Conservation (phyloP, 129 eudicot genomes). For the Apium graveolens region DNA sequence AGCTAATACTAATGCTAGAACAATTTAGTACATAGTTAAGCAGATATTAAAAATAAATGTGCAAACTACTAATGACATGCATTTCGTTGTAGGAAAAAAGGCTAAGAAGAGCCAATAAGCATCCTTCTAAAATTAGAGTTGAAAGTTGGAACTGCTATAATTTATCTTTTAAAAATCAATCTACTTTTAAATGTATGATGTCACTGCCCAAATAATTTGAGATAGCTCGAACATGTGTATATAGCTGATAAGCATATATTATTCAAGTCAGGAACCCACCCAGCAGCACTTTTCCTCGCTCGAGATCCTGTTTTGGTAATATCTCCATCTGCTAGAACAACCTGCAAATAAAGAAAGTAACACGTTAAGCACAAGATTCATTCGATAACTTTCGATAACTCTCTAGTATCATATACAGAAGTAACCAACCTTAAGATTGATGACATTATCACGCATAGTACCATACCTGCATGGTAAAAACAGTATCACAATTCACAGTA, state of each 20-base stretch:
- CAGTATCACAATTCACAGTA: conserved; percentile 24
- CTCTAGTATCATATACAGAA: not conserved
- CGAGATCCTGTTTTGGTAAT: conserved; percentile 93
- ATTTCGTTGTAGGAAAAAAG: not conserved
- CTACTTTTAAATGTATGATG: not conserved
- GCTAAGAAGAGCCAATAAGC: not conserved
- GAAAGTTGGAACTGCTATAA: not conserved
- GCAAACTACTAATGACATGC: not conserved
- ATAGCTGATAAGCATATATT: not conserved
- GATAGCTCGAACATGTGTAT: not conserved
- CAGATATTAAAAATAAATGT: not conserved
- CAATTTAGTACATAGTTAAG: not conserved
- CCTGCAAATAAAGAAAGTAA: conserved; percentile 32
- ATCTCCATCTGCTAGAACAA: conserved; percentile 85
- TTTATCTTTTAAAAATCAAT: not conserved
- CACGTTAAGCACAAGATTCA: conserved; percentile 4
- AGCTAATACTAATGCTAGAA: not conserved
- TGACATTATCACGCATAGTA: conserved; percentile 97
- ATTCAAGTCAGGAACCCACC: conserved; percentile 44
- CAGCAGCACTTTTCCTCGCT: conserved; percentile 99
- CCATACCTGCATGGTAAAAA: conserved; percentile 76
- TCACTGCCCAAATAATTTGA: not conserved
- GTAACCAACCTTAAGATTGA: conserved; percentile 67
- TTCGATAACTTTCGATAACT: not conserved
- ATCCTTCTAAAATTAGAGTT: not conserved